Percentiles rank a stretch among this genome's conserved stretches.
phyloP scores from a whole-genome alignment of 2,329 filamentous ascomycete species.

The Neurospora sp. region DNA sequence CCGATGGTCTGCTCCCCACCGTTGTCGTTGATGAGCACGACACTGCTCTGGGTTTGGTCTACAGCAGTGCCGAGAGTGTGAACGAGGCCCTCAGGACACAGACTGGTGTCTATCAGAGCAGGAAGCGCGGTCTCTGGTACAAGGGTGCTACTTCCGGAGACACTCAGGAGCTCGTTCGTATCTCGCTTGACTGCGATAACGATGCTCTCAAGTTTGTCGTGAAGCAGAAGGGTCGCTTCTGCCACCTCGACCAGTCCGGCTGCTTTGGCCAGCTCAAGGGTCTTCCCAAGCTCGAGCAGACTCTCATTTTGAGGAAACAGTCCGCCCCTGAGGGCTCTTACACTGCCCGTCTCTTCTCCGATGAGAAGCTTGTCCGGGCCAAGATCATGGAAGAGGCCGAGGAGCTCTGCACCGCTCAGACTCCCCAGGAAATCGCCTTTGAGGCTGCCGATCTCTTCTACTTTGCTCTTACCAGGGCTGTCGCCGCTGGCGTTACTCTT shows the following conservation, averaged over 20 bases:
- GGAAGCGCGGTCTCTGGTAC: slow-evolving; percentile 91
- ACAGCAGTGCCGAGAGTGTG: slow-evolving; percentile 87
- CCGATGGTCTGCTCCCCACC: slow-evolving; percentile 79
- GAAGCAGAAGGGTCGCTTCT: slow-evolving; percentile 85
- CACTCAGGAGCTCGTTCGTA: slow-evolving; percentile 75
- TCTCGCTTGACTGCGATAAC: slow-evolving; percentile 85
- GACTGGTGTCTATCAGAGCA: slow-evolving; percentile 85
- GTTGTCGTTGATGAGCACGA: slow-evolving; percentile 85
- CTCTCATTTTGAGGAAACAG: slow-evolving; percentile 68
- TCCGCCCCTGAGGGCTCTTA: slow-evolving; percentile 86
- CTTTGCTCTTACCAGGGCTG: slow-evolving; percentile 85
- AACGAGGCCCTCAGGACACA: slow-evolving; percentile 72
- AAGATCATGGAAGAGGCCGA: slow-evolving; percentile 99
- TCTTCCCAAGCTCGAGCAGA: slow-evolving; percentile 78
- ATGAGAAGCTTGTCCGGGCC: slow-evolving; percentile 77
- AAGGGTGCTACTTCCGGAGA: slow-evolving; percentile 94
- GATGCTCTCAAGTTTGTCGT: slow-evolving; percentile 89
- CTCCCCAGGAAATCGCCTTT: slow-evolving; percentile 76
- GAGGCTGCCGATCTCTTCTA: slow-evolving; percentile 94
- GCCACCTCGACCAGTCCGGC: slow-evolving; percentile 82
- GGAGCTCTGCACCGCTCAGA: slow-evolving; percentile 81
- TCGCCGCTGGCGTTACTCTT: slow-evolving; percentile 73
- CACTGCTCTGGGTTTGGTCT: slow-evolving; percentile 78
- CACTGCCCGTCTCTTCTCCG: slow-evolving; percentile 84
- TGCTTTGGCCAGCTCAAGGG: slow-evolving; percentile 85